Evolutionary conservation across 495 filamentous ascomycete genomes (phyloP), one percentile per base, ranked within the genome.

Genomic region (Podospora comata): DNA sequence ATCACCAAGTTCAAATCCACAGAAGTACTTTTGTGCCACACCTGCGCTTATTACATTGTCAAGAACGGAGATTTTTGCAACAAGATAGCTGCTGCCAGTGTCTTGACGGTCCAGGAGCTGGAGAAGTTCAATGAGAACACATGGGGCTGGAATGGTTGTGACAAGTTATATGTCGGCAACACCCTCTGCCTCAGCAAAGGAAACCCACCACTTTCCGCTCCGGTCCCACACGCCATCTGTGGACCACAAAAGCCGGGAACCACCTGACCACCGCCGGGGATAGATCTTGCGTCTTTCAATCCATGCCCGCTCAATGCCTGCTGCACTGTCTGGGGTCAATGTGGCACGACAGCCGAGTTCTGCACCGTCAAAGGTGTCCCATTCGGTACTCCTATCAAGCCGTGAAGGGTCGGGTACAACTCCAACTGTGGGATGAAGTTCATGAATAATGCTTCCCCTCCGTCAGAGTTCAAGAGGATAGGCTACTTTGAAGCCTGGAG

Each of bases 61-160:
- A 18, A 72, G 19, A 23, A 64, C 5, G 73, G 70, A 5, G 81
- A 84, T 56, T 69, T 60, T 34, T 79, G 77, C 66, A 5, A 23
- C 20, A 28, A 16, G 13, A 60, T 79, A 0, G 74, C 72, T 6
- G 73, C 71, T 4, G 65, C 67, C 6, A 65, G 74, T 65, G 67
- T 67, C 18, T 56, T 85, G 4, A 79, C 78, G 13, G 66, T 67
- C 26, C 71, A 67, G 1, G 64, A 80, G 1, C 68, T 84, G 18
- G 71, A 78, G 28, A 60, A 39, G 1, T 80, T 71, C 54, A 84
- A 84, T 68, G 74, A 74, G 11, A 69, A 77, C 0, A 84, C 81
- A 19, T 85, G 83, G 82, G 82, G 75, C 20, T 85, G 82, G 82
- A 73, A 67, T 19, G 81, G 79, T 32, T 85, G 83, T 69, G 65